Evolutionary conservation across 768 basidiomycete genomes (phyloP), one percentile per base, ranked within the genome.

Genomic region (Phlegmacium glaucopus): DNA sequence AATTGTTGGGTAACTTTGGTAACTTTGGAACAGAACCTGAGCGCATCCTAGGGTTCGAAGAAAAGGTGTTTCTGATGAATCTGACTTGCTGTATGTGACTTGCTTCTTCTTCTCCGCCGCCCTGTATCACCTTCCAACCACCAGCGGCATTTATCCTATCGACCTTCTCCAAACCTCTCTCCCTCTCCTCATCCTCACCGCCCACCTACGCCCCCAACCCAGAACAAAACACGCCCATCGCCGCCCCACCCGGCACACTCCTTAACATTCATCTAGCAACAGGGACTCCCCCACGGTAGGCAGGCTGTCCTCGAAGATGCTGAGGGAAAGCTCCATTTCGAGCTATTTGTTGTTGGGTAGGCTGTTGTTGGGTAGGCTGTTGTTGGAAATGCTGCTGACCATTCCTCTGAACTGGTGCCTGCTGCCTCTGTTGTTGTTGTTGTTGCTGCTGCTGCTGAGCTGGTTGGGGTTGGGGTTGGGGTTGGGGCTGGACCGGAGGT

Each of bases 201-300:
- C 48, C 28, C 52, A 26, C 36, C 22, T 32, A 28, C 16, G 4
- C 41, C 34, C 29, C 37, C 39, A 18, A 25, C 47, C 17, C 36
- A 30, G 15, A 15, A 10, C 30, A 1, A 26, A 42, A 34, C 35
- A 34, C 32, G 11, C 34, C 25, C n/a, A n/a, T n/a, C n/a, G n/a
- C n/a, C n/a, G n/a, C n/a, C n/a, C n/a, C n/a, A n/a, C n/a, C n/a
- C n/a, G n/a, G n/a, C n/a, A n/a, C n/a, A n/a, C n/a, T n/a, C n/a
- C n/a, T n/a, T n/a, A n/a, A n/a, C n/a, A n/a, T 34, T 74, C 66
- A 71, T 54, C 72, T 63, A 30, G 56, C 62, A 32, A 66, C 69
- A 45, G 71, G 61, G 3, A 60, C 69, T 44, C 68, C 66, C 8
- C 69, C 68, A 42, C 74, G 70, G 44, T 72, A 72, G 15, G 59